These are phyloP conservation scores for Calonectria montana DNA, from an alignment of 2,329 filamentous ascomycete species.

Conservation along the genomic window DNA sequence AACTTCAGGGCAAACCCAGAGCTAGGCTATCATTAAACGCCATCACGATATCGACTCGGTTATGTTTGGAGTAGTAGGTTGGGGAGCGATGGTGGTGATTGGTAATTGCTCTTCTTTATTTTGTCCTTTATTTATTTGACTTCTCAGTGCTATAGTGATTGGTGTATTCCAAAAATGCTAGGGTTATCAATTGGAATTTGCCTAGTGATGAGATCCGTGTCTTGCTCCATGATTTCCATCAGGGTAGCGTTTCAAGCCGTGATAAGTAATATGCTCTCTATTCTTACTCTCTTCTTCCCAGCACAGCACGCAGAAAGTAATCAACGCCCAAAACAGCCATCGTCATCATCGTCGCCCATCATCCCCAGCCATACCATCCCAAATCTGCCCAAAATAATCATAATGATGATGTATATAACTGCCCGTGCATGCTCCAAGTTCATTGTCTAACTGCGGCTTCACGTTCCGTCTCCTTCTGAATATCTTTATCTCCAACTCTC, in stretches of 20 bases:
- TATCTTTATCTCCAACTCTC: conserved; percentile 10
- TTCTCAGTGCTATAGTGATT: neutral
- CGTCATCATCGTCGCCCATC: neutral
- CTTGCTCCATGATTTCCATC: neutral
- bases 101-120: neutral
- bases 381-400: neutral
- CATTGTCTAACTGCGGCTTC: conserved; percentile 7
- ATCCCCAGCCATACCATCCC: neutral
- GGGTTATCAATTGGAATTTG: conserved; percentile 2
- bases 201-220: neutral
- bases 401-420: conserved; percentile 14
- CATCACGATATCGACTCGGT: neutral
- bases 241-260: neutral
- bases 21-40: conserved; percentile 60
- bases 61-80: neutral
- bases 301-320: neutral
- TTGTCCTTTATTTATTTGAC: neutral
- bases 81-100: neutral
- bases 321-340: neutral
- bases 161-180: conserved; percentile 13
- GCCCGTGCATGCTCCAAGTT: conserved; percentile 12
- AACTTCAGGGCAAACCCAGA: conserved; percentile 71
- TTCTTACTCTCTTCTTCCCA: neutral
- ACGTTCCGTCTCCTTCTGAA: neutral
- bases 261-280: neutral